Percentiles rank a stretch among this genome's conserved stretches.
These are phyloP conservation scores for Clavispora santaluciae DNA, from an alignment of 805 yeast genomes.

Conservation along the genomic window DNA sequence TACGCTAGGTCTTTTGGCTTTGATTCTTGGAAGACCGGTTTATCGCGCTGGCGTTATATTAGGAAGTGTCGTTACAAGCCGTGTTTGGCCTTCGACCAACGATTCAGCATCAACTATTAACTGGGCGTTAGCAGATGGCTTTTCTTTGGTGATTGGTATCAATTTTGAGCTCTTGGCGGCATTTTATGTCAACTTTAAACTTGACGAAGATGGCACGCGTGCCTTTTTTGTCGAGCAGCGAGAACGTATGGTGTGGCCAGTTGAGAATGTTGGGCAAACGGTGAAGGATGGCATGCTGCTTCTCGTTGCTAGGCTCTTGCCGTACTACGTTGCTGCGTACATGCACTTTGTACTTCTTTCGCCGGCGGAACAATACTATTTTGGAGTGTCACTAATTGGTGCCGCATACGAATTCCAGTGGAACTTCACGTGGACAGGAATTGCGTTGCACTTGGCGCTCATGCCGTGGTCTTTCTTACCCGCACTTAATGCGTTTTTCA, in stretches of 20 bases:
- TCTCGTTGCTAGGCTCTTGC: background rate
- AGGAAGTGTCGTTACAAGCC: background rate
- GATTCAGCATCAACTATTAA: background rate
- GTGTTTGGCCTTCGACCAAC: background rate
- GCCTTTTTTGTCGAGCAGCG: constrained; percentile 7
- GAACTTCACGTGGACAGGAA: constrained; percentile 8
- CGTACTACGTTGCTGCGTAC: background rate
- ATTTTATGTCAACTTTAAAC: constrained; percentile 1
- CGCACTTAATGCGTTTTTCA: background rate
- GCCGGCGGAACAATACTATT: constrained; percentile 5
- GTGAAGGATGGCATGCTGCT: background rate
- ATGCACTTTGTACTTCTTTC: constrained; percentile 3
- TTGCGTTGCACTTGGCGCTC: constrained; percentile 6
- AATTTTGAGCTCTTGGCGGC: constrained; percentile 2
- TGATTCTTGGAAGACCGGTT: constrained; percentile 24
- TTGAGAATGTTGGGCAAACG: background rate
- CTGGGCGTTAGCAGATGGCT: constrained; percentile 7
- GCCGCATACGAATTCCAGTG: background rate
- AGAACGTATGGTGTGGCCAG: constrained; percentile 1
- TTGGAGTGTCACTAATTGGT: constrained; percentile 4
- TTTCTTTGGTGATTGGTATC: constrained; percentile 9
- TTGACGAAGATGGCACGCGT: constrained; percentile 4
- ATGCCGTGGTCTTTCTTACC: constrained; percentile 10
- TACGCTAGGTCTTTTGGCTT: constrained; percentile 16
- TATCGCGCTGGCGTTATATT: constrained; percentile 3